Evolutionary conservation across 257 asterid genomes (phyloP).

Genomic region (Solanum paucissectum): DNA sequence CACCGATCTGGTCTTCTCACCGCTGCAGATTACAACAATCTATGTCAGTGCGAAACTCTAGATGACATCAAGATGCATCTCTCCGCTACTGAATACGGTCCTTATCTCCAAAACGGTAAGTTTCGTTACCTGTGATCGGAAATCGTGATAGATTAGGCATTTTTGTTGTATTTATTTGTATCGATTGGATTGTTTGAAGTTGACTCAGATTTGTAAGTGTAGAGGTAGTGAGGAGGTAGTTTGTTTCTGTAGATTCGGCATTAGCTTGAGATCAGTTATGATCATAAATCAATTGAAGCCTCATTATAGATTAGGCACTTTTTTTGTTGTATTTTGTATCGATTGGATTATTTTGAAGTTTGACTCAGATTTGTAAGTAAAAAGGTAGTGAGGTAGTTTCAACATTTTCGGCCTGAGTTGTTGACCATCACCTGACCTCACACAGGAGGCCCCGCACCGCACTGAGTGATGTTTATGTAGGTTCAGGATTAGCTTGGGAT

Average conservation of each 20-base stretch:
- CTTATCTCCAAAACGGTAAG: constrained; percentile 78
- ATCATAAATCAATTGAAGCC: background rate
- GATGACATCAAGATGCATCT: constrained; percentile 95
- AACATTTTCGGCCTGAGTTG: background rate
- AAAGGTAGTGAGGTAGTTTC: background rate
- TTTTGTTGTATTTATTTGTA: background rate
- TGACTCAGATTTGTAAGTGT: background rate
- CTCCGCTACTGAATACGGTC: constrained; percentile 88
- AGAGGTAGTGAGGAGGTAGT: background rate
- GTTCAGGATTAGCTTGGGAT: background rate
- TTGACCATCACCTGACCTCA: background rate
- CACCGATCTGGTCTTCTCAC: constrained; percentile 82
- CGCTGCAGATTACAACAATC: constrained; percentile 85
- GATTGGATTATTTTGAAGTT: background rate
- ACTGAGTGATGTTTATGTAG: background rate
- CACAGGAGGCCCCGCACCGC: background rate
- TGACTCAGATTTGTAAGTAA: background rate
- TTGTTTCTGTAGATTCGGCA: background rate
- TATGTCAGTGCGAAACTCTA: constrained; percentile 84
- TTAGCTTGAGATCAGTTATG: background rate
- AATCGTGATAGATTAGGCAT: background rate
- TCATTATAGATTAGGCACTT: background rate
- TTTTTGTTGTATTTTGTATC: background rate
- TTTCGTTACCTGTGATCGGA: background rate
- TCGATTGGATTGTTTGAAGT: background rate